Evolutionary conservation across 768 basidiomycete species (phyloP).

Genomic region (Russula vinacea): DNA sequence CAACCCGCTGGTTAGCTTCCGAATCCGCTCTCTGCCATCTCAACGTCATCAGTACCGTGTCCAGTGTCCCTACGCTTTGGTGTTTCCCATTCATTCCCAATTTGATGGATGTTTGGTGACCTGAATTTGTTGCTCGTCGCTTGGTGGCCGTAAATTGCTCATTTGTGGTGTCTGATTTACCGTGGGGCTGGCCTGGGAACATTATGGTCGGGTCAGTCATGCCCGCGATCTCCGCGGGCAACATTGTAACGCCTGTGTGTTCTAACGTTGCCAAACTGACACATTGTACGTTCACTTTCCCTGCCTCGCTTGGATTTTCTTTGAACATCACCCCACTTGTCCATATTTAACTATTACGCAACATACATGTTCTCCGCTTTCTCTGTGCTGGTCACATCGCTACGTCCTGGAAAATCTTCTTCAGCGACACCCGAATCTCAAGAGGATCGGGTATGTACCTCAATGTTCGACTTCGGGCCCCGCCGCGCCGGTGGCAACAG

Average conservation of each 20-base stretch:
- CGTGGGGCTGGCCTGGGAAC: background rate
- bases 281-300: background rate
- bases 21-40: too few relatives aligned
- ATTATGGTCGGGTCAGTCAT: background rate
- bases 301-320: background rate
- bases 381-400: slow-evolving; percentile 18
- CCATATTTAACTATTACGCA: background rate
- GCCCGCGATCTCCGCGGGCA: background rate
- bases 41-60: background rate
- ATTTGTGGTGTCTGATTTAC: slow-evolving; percentile 5
- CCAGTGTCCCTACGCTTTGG: background rate
- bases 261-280: background rate
- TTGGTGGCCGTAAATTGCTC: background rate
- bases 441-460: background rate
- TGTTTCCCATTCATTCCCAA: background rate
- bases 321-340: background rate
- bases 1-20: background rate
- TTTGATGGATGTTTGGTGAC: background rate
- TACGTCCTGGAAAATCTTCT: slow-evolving; percentile 6
- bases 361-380: slow-evolving; percentile 2
- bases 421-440: background rate
- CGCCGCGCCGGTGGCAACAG: background rate
- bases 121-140: slow-evolving; percentile 2
- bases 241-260: background rate
- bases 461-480: background rate